A percentile compares a stretch with the other conserved stretches of the same genome.
Conservation (phyloP, 2,329 filamentous ascomycete species). For the Ilyonectria robusta region DNA sequence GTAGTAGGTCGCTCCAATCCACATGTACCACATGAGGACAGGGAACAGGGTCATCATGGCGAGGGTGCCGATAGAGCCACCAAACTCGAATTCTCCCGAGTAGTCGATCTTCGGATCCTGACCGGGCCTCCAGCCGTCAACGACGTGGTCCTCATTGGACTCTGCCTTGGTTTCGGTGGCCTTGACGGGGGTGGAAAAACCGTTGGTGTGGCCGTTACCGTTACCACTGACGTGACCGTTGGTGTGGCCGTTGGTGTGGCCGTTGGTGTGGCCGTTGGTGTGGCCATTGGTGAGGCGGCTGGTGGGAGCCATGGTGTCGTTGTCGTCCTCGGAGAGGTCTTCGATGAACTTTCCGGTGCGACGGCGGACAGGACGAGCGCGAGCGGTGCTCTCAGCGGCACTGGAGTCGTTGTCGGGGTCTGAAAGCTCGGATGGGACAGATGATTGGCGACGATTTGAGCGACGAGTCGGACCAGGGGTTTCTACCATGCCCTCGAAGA, state of each 20-base stretch:
- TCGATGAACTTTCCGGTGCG: conserved; percentile 67
- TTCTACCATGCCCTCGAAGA: conserved; percentile 73
- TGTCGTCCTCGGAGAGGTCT: conserved; percentile 61
- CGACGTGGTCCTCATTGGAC: conserved; percentile 37
- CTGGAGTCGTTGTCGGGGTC: conserved; percentile 66
- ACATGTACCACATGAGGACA: conserved; percentile 99
- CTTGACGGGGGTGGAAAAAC: conserved; percentile 30
- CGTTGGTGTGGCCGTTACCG: conserved; percentile 49
- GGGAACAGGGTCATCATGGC: conserved; percentile 95
- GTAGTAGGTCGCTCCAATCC: conserved; percentile 95
- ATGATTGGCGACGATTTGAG: conserved; percentile 65
- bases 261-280: conserved; percentile 50
- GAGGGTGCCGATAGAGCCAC: conserved; percentile 83
- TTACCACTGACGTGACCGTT: conserved; percentile 45
- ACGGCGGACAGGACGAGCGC: conserved; percentile 57
- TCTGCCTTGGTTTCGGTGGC: conserved; percentile 29
- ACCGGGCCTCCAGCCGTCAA: conserved; percentile 72
- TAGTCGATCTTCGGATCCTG: conserved; percentile 75
- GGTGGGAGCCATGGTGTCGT: conserved; percentile 47
- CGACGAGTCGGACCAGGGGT: conserved; percentile 61
- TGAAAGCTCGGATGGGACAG: conserved; percentile 59
- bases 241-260: conserved; percentile 47
- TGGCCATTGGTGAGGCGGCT: conserved; percentile 52
- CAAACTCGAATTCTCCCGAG: conserved; percentile 83
- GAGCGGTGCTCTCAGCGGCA: conserved; percentile 59